Base-by-base conservation (phyloP, 768 basidiomycete genomes). In the Leccinellum luteum region DNA sequence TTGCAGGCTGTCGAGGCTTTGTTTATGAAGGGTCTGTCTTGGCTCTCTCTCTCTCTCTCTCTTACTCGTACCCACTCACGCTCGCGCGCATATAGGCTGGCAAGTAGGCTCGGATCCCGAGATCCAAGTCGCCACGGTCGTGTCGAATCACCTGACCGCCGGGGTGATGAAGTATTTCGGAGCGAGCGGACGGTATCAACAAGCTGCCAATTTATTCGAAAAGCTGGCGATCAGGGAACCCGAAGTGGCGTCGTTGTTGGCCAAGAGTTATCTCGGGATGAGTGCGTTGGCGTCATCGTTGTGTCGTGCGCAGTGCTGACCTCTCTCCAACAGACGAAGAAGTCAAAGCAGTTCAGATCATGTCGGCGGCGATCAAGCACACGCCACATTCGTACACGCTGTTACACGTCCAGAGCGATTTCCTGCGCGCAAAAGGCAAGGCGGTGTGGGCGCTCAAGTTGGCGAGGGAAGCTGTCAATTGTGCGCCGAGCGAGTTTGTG, bases 51-150 rank as follows among this genome's bases (percentile, higher is more conserved):
- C 15, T 9, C 28, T n/a, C n/a, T n/a, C n/a, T 5, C 19, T 14
- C 25, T 5, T 17, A 9, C 25, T 19, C 5, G 30, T 10, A n/a
- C n/a, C 10, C n/a, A 41, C 28, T 53, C 17, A 47, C 15, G 2
- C n/a, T 25, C 19, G n/a, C 31, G 50, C 45, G 48, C 28, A 44
- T 34, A 21, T 62, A 95, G 94, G 96, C 32, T 98, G 97, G 97
- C 95, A 97, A 69, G 90, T 98, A 8, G 97, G 96, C 3, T 97
- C 94, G 0, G 97, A 98, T 62, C 97, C 97, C 0, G 97, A 99
- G 73, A 96, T 98, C 23, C 97, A 99, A 69, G 96, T 99, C 14
- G 97, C 97, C 1, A 96, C 94, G 3, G 80, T 94, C 28, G 93
- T 97, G 5, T 95, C 94, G 23, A 99, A 99, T 70, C 97, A 98